These are phyloP conservation scores for Candida labiduridarum DNA, from an alignment of 1,139 yeast genomes.

Conservation along the genomic window DNA sequence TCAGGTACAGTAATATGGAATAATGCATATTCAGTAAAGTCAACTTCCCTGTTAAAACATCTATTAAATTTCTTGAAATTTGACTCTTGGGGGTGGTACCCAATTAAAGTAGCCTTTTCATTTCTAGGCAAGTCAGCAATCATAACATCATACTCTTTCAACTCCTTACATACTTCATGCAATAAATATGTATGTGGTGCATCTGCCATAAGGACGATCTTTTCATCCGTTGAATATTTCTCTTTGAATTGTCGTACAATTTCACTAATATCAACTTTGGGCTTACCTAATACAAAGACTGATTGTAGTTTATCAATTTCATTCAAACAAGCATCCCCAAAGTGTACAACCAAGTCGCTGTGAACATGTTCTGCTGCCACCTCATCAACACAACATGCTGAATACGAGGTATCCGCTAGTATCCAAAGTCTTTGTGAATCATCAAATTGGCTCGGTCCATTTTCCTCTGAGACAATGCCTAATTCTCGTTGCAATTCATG, in stretches of 20 bases:
- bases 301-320: slow-evolving; percentile 74
- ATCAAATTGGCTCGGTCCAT: neutral
- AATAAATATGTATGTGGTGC: slow-evolving; percentile 58
- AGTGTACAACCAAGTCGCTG: slow-evolving; percentile 86
- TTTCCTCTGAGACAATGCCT: neutral
- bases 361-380: slow-evolving; percentile 93
- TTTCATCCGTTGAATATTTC: slow-evolving; percentile 35
- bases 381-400: slow-evolving; percentile 95
- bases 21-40: slow-evolving; percentile 47
- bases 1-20: slow-evolving; percentile 78
- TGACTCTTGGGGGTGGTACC: slow-evolving; percentile 29
- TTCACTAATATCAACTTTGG: slow-evolving; percentile 43
- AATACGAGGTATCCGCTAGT: slow-evolving; percentile 93
- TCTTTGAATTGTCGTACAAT: slow-evolving; percentile 39
- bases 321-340: slow-evolving; percentile 93
- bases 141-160: slow-evolving; percentile 48
- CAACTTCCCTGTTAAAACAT: slow-evolving; percentile 21
- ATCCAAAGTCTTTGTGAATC: slow-evolving; percentile 55
- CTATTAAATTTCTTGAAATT: slow-evolving; percentile 10
- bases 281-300: slow-evolving; percentile 75
- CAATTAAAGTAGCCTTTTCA: slow-evolving; percentile 41
- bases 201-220: slow-evolving; percentile 66
- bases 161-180: slow-evolving; percentile 28
- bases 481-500: slow-evolving; percentile 42
- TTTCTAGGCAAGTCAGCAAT: slow-evolving; percentile 50